phyloP scores from a whole-genome alignment of 1,284 basidiomycete species.

The Earliella scabrosa region DNA sequence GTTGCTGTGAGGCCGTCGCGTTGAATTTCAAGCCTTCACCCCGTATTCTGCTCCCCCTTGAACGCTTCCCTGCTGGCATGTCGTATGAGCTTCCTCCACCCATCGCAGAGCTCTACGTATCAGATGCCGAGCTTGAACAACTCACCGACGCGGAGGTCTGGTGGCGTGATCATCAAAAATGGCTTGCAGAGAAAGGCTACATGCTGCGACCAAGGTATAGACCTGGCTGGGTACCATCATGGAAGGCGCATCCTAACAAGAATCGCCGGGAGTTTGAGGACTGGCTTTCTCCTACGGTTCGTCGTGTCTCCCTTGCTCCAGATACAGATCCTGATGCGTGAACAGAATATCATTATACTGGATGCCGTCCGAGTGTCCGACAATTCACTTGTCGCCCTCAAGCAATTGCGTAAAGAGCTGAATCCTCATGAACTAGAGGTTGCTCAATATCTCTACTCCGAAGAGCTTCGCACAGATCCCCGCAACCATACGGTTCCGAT shows the following conservation, averaged over 20 bases:
- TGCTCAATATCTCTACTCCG: constrained; percentile 16
- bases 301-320: too few species aligned
- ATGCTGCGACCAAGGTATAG: constrained; percentile 10
- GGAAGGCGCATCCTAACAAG: background rate
- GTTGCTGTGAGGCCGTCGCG: too few species aligned
- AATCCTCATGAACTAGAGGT: constrained; percentile 19
- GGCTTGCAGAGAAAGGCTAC: constrained; percentile 15
- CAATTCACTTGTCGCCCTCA: constrained; percentile 27
- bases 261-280: constrained; percentile 2
- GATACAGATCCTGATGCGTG: too few species aligned
- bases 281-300: background rate
- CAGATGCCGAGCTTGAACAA: background rate
- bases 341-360: constrained; percentile 7
- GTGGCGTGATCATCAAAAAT: constrained; percentile 15
- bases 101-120: background rate
- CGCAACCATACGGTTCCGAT: constrained; percentile 26
- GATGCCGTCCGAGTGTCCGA: constrained; percentile 34
- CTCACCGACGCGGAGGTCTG: constrained; percentile 1
- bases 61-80: background rate
- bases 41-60: too few species aligned
- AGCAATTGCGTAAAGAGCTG: constrained; percentile 14
- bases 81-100: background rate
- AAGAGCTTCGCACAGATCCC: background rate
- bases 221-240: constrained; percentile 13
- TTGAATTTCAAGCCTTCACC: too few species aligned